These are phyloP conservation scores for Iberis pinnata DNA, from an alignment of 345 rosid species.

Conservation along the genomic window DNA sequence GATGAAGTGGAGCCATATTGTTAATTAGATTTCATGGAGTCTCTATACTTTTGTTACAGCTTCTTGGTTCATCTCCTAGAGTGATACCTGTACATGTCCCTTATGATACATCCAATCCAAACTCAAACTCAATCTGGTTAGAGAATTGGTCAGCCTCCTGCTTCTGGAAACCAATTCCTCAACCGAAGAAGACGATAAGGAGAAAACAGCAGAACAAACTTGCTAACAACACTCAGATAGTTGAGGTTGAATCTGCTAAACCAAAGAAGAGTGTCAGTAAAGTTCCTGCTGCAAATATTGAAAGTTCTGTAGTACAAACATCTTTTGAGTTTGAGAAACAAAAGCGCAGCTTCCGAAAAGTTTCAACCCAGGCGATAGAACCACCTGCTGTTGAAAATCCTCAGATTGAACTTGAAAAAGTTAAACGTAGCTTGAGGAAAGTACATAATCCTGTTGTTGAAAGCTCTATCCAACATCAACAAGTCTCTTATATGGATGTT, in stretches of 20 bases:
- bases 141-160: slow-evolving; percentile 67
- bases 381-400: slow-evolving; percentile 58
- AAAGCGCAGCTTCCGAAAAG: slow-evolving; percentile 56
- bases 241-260: slow-evolving; percentile 51
- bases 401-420: slow-evolving; percentile 82
- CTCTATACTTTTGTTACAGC: slow-evolving; percentile 39
- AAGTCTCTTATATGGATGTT: slow-evolving; percentile 43
- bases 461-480: slow-evolving; percentile 50
- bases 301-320: slow-evolving; percentile 34
- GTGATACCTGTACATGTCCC: slow-evolving; percentile 48
- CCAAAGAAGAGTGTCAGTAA: slow-evolving; percentile 58
- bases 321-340: slow-evolving; percentile 60
- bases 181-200: slow-evolving; percentile 38
- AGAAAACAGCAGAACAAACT: slow-evolving; percentile 47
- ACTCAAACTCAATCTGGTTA: slow-evolving; percentile 70
- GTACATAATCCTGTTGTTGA: slow-evolving; percentile 67
- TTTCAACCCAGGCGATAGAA: slow-evolving; percentile 51
- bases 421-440: slow-evolving; percentile 81
- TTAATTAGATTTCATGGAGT: neutral
- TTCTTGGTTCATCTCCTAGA: slow-evolving; percentile 61
- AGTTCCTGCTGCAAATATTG: slow-evolving; percentile 49
- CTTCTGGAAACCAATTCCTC: slow-evolving; percentile 72
- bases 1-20: neutral
- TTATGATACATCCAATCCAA: slow-evolving; percentile 49
- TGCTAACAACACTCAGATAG: slow-evolving; percentile 33